Conservation (phyloP, 768 basidiomycete species). For the Rhodosporidiobolus odoratus region DNA sequence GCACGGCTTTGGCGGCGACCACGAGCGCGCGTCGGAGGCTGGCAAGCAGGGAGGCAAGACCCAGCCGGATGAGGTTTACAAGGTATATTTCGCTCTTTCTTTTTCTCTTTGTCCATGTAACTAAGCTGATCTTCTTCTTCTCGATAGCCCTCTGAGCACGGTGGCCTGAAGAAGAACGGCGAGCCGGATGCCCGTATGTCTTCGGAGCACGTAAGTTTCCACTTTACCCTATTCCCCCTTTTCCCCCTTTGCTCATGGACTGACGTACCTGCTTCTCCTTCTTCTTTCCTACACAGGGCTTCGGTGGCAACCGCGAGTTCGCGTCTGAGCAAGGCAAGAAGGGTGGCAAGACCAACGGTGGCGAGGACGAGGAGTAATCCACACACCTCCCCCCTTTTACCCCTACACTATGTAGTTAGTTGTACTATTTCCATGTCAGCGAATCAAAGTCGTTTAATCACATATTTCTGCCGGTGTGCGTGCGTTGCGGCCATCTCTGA, state of each 20-base stretch:
- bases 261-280: neutral
- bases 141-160: slow-evolving; percentile 47
- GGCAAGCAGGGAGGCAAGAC: neutral
- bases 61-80: slow-evolving; percentile 22
- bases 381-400: neutral
- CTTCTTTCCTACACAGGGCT: slow-evolving; percentile 1
- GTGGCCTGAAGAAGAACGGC: slow-evolving; percentile 46
- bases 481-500: no score
- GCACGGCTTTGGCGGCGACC: slow-evolving; percentile 38
- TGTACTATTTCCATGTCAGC: neutral
- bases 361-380: slow-evolving; percentile 12
- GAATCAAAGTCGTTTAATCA: neutral
- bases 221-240: slow-evolving; percentile 34
- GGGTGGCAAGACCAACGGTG: neutral
- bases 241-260: no score
- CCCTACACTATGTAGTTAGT: no score
- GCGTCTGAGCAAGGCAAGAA: slow-evolving; percentile 1
- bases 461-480: no score
- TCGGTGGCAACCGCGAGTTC: slow-evolving; percentile 10
- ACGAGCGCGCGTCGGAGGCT: neutral
- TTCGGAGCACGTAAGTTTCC: slow-evolving; percentile 42
- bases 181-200: slow-evolving; percentile 43
- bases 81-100: neutral
- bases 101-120: neutral
- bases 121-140: neutral